Percentiles rank a stretch among this genome's conserved stretches.
Evolutionary conservation across 768 basidiomycete genomes (phyloP).

Genomic region (Suillus luteus): DNA sequence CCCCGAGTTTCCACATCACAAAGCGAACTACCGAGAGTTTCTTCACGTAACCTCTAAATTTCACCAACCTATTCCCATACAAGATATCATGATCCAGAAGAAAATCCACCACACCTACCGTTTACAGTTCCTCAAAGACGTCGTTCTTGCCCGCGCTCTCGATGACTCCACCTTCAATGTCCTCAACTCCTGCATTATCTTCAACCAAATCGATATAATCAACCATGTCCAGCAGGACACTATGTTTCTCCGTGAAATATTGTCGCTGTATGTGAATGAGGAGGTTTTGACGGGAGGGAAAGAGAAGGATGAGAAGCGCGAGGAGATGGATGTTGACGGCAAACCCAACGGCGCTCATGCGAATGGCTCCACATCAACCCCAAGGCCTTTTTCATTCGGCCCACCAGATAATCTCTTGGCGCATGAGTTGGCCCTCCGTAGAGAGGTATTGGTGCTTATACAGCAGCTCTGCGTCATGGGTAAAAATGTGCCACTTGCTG

Average conservation of each 20-base stretch:
- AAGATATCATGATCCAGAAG: constrained; percentile 69
- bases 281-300: constrained; percentile 52
- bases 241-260: constrained; percentile 74
- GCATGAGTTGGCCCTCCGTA: constrained; percentile 56
- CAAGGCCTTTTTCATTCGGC: constrained; percentile 50
- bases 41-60: constrained; percentile 81
- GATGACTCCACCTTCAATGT: constrained; percentile 98
- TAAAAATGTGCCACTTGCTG: constrained; percentile 91
- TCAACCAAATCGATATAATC: constrained; percentile 99
- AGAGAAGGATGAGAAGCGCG: constrained; percentile 32
- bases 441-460: constrained; percentile 83
- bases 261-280: constrained; percentile 73
- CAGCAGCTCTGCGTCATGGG: constrained; percentile 95
- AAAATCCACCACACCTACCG: constrained; percentile 98
- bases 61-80: constrained; percentile 86
- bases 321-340: constrained; percentile 34
- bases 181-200: constrained; percentile 95
- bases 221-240: constrained; percentile 81
- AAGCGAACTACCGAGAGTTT: constrained; percentile 96
- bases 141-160: constrained; percentile 90
- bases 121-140: constrained; percentile 96
- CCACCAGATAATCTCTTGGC: constrained; percentile 58
- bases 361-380: constrained; percentile 29
- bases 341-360: constrained; percentile 44
- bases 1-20: constrained; percentile 94